Percentiles rank a stretch among this genome's conserved stretches.
Evolutionary conservation across 352 stramenopile species (phyloP).

Genomic region (Globisporangium sylvaticum): DNA sequence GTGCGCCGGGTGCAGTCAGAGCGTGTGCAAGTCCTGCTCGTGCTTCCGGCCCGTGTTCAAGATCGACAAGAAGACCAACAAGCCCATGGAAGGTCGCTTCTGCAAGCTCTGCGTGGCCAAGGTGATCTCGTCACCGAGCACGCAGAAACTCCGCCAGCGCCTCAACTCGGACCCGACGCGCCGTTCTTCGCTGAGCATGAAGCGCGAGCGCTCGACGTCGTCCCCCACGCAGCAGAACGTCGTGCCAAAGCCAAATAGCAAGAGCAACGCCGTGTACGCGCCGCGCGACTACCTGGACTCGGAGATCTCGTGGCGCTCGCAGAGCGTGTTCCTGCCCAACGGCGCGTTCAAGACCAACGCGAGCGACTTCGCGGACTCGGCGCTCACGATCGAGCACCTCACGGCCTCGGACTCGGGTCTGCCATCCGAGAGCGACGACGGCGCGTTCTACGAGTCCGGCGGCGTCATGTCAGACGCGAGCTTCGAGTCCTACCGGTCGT

Average conservation of each 20-base stretch:
- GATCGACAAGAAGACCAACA: conserved; percentile 10
- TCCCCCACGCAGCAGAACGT: conserved; percentile 1
- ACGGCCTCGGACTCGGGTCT: conserved; percentile 3
- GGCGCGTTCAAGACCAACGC: conserved; percentile 14
- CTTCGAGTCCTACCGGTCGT: background rate
- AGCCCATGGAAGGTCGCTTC: conserved; percentile 12
- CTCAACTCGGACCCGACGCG: conserved; percentile 10
- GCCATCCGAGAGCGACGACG: conserved; percentile 5
- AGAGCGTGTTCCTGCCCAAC: conserved; percentile 15
- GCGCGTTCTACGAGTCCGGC: conserved; percentile 10
- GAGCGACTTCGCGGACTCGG: conserved; percentile 12
- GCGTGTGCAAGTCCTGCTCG: conserved; percentile 34
- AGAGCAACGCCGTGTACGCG: background rate
- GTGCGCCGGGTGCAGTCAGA: conserved; percentile 36
- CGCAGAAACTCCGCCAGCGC: conserved; percentile 10
- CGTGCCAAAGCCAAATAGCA: background rate
- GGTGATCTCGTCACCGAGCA: conserved; percentile 4
- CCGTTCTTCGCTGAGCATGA: conserved; percentile 2
- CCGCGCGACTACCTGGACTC: conserved; percentile 4
- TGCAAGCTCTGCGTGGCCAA: conserved; percentile 14
- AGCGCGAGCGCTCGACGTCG: conserved; percentile 13
- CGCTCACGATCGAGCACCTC: conserved; percentile 13
- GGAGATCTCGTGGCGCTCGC: conserved; percentile 8
- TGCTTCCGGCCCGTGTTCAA: conserved; percentile 14
- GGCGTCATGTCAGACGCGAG: background rate